These are phyloP conservation scores for Oropetium thomaeum DNA, from an alignment of 176 grass and related monocot genomes.

Conservation along the genomic window DNA sequence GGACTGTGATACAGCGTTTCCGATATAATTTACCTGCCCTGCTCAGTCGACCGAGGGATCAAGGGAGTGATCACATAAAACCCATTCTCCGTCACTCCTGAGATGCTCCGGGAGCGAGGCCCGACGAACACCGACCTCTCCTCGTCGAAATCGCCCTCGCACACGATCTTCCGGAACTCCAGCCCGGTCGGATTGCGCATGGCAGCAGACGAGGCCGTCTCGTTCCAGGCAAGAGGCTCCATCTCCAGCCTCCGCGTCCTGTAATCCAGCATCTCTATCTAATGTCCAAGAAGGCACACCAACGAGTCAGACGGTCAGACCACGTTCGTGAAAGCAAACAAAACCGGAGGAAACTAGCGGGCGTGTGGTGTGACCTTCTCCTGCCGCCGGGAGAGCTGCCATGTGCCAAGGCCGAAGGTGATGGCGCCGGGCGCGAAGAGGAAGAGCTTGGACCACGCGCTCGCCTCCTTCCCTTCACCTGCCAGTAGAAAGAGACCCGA, in stretches of 20 bases:
- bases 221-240: constrained; percentile 66
- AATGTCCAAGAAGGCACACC: constrained; percentile 19
- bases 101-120: constrained; percentile 91
- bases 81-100: constrained; percentile 84
- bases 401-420: constrained; percentile 93
- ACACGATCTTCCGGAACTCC: constrained; percentile 78
- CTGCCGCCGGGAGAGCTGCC: constrained; percentile 91
- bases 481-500: constrained; percentile 13
- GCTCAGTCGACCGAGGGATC: constrained; percentile 40
- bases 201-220: constrained; percentile 41
- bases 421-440: constrained; percentile 93
- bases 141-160: constrained; percentile 76
- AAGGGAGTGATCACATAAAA: constrained; percentile 92
- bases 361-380: constrained; percentile 60
- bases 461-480: constrained; percentile 63
- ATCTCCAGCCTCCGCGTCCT: constrained; percentile 78
- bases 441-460: constrained; percentile 71
- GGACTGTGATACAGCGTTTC: neutral
- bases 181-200: constrained; percentile 30
- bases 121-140: constrained; percentile 71
- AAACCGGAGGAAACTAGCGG: neutral
- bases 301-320: constrained; percentile 30
- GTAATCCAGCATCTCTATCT: constrained; percentile 98
- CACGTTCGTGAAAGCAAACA: neutral
- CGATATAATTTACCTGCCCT: constrained; percentile 56